Evolutionary conservation across 495 filamentous ascomycete genomes (phyloP), one percentile per base, ranked within the genome.

Genomic region (Penicillium lagena): DNA sequence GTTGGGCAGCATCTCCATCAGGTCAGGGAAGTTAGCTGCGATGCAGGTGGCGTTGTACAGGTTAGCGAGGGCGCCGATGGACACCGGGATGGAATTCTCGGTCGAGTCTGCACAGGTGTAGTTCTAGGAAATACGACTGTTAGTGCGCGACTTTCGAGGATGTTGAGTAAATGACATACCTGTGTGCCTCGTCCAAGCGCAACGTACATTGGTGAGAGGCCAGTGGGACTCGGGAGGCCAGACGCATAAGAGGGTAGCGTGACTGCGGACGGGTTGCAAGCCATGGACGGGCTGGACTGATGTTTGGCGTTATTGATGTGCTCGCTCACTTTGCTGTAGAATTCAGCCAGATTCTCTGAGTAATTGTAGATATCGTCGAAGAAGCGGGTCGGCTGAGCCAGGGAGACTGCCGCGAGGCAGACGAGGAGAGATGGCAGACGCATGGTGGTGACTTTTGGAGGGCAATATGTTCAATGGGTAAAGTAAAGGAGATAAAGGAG

Each of bases 21-120:
- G 65, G 40, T 80, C 76, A 2, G 85, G 82, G 49, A 75, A 75
- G 47, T 77, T 71, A 29, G 80, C 72, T 7, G 86, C 85, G 22
- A 88, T 57, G 71, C 91, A 98, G 39, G 85, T 85, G 35, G 78
- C 83, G 66, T 98, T 86, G 81, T 83, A 96, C 49, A 98, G 88
- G 17, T 75, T 81, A 37, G 93, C 93, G 12, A 88, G 62, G 42
- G 93, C 93, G 47, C 93, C 93, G 34, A 75, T 60, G 12, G 80
- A 63, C 5, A 58, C 59, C n/a, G 91, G 91, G 0, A 65, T 59
- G 0, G 80, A 75, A 1, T 71, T 63, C 3, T 77, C 56, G 50
- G 78, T 75, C 42, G 67, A 67, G 29, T 73, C 59, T 31, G 77
- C 71, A 72, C 91, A 96, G 45, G 88, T 90, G 66, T 96, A 97